These are phyloP conservation scores for Cardiosporidium cionae DNA, from an alignment of 169 alveolate species.

Conservation along the genomic window DNA sequence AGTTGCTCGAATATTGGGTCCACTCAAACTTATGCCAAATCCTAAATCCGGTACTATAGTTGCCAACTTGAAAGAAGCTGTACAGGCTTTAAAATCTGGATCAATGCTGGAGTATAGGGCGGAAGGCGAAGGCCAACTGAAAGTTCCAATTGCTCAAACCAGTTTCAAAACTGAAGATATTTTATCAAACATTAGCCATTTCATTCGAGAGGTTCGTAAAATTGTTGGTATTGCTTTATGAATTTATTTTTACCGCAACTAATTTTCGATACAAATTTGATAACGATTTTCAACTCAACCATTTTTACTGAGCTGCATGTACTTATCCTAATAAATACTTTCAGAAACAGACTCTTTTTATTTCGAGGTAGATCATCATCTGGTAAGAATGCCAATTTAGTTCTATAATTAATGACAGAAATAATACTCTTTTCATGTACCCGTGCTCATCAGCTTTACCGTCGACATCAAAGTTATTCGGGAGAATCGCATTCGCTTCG, in stretches of 20 bases:
- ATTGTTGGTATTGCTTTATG: background rate
- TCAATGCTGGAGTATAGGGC: constrained; percentile 45
- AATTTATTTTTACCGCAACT: background rate
- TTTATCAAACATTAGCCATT: constrained; percentile 20
- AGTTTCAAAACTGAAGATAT: constrained; percentile 5
- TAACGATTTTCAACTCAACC: background rate
- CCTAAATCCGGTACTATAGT: constrained; percentile 65
- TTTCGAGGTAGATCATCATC: too few species aligned
- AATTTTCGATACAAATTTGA: background rate
- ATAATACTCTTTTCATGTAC: too few species aligned
- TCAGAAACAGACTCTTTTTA: too few species aligned
- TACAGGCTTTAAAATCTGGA: constrained; percentile 35
- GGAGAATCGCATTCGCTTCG: too few species aligned
- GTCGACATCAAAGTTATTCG: too few species aligned
- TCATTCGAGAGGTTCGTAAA: constrained; percentile 24
- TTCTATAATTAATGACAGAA: too few species aligned
- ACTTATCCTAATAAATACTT: too few species aligned
- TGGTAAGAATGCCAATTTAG: too few species aligned
- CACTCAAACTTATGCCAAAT: constrained; percentile 84
- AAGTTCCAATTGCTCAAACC: constrained; percentile 2
- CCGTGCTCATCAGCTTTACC: too few species aligned
- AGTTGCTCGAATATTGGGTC: constrained; percentile 81
- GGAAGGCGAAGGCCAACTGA: constrained; percentile 34
- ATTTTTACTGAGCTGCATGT: background rate
- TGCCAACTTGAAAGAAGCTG: constrained; percentile 21